Conservation (phyloP, 331 rosid species). For the Prunus yedoensis region DNA sequence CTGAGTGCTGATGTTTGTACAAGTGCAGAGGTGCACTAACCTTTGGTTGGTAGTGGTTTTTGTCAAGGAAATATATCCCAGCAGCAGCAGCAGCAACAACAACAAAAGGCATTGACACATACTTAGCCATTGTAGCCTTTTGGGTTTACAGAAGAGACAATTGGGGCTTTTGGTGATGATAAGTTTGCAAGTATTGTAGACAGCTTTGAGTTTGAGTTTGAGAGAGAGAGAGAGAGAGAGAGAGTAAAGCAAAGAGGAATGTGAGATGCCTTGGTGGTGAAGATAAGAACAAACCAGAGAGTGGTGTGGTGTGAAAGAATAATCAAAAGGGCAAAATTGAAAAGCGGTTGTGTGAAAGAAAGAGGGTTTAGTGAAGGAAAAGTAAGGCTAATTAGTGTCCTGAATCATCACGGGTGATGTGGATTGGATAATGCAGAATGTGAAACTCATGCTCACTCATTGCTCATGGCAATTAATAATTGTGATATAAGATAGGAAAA, state of each 20-base stretch:
- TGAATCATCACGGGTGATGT: neutral
- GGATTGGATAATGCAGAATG: neutral
- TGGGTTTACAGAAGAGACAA: slow-evolving; percentile 5
- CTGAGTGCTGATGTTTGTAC: neutral
- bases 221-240: neutral
- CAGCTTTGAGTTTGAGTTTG: neutral
- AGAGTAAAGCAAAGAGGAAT: slow-evolving; percentile 18
- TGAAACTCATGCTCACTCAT: too few species aligned
- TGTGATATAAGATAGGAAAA: too few species aligned
- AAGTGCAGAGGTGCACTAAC: neutral
- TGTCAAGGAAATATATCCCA: slow-evolving; percentile 46
- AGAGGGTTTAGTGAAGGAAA: neutral
- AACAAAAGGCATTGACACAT: slow-evolving; percentile 38
- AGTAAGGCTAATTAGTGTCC: neutral
- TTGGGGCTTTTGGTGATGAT: neutral
- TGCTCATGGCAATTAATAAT: too few species aligned
- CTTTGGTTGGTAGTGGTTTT: slow-evolving; percentile 29
- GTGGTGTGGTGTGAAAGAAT: slow-evolving; percentile 31
- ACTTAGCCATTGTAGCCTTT: slow-evolving; percentile 39
- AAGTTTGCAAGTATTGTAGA: neutral
- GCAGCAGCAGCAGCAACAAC: slow-evolving; percentile 30
- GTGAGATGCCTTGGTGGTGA: slow-evolving; percentile 41
- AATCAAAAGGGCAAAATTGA: neutral
- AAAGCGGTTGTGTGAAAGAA: neutral
- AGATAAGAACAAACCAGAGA: slow-evolving; percentile 28